These are phyloP conservation scores for Apiospora marii DNA, from an alignment of 2,329 filamentous ascomycete genomes.

Conservation along the genomic window DNA sequence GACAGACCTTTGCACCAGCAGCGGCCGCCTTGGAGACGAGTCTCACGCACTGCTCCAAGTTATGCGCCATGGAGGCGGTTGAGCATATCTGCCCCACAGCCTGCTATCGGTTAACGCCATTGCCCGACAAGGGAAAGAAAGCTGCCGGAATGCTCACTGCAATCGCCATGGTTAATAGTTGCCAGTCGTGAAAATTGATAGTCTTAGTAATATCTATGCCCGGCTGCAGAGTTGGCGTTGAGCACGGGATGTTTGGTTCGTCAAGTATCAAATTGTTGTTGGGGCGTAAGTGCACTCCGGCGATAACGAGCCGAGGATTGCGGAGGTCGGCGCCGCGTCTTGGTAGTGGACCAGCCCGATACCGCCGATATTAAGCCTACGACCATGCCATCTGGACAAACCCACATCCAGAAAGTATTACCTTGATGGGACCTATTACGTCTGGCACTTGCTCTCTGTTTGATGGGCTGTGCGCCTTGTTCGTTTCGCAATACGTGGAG, in stretches of 20 bases:
- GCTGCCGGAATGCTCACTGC: not conserved
- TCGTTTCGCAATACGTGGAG: not conserved
- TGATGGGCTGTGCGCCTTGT: not conserved
- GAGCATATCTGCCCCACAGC: constrained; percentile 91
- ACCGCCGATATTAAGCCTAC: not conserved
- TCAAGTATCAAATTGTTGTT: not conserved
- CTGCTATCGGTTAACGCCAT: constrained; percentile 51
- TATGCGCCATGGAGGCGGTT: constrained; percentile 78
- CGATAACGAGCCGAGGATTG: not conserved
- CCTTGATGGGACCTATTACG: not conserved
- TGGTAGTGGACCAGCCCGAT: not conserved
- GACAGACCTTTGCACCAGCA: constrained; percentile 76
- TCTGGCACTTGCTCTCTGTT: not conserved
- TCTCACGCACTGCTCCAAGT: constrained; percentile 78
- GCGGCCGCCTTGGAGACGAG: constrained; percentile 76
- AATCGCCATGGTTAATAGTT: not conserved
- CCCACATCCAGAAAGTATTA: not conserved
- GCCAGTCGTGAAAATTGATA: not conserved
- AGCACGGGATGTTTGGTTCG: not conserved
- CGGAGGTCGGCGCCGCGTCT: constrained; percentile 3
- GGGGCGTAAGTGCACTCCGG: not conserved
- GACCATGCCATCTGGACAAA: not conserved
- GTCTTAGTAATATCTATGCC: not conserved
- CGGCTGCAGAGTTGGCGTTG: not conserved
- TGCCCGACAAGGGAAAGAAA: not conserved